phyloP scores from a whole-genome alignment of 2,329 filamentous ascomycete genomes.

The Hortaea werneckii region DNA sequence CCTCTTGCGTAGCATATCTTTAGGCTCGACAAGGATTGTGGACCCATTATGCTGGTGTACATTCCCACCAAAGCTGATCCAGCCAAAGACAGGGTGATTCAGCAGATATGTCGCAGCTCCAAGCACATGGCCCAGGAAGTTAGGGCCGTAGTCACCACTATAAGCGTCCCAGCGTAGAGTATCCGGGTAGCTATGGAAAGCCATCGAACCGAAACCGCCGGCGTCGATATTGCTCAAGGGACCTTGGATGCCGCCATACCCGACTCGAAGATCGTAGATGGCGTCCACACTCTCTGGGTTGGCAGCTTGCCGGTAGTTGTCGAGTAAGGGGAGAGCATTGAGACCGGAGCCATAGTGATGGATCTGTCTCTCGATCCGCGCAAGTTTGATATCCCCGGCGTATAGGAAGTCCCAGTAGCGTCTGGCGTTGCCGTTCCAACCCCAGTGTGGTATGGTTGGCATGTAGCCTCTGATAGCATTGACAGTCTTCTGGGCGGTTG shows the following conservation, averaged over 20 bases:
- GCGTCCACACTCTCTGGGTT: conserved; percentile 22
- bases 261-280: conserved; percentile 43
- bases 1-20: conserved; percentile 38
- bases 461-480: conserved; percentile 47
- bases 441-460: conserved; percentile 51
- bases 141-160: conserved; percentile 48
- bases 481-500: conserved; percentile 43
- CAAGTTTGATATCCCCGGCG: conserved; percentile 28
- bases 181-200: conserved; percentile 49
- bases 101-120: conserved; percentile 43
- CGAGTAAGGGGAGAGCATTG: conserved; percentile 46
- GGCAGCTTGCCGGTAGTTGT: conserved; percentile 39
- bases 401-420: conserved; percentile 52
- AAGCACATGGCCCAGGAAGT: conserved; percentile 43
- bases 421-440: conserved; percentile 52
- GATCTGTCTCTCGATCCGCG: conserved; percentile 40
- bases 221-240: conserved; percentile 47
- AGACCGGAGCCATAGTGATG: conserved; percentile 53
- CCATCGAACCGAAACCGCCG: conserved; percentile 37
- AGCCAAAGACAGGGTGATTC: conserved; percentile 34
- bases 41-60: conserved; percentile 16
- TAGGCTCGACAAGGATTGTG: conserved; percentile 30
- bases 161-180: conserved; percentile 47
- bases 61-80: conserved; percentile 42
- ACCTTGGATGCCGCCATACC: conserved; percentile 44